Conservation (phyloP, 2,329 filamentous ascomycete species). For the Talaromyces sp. region DNA sequence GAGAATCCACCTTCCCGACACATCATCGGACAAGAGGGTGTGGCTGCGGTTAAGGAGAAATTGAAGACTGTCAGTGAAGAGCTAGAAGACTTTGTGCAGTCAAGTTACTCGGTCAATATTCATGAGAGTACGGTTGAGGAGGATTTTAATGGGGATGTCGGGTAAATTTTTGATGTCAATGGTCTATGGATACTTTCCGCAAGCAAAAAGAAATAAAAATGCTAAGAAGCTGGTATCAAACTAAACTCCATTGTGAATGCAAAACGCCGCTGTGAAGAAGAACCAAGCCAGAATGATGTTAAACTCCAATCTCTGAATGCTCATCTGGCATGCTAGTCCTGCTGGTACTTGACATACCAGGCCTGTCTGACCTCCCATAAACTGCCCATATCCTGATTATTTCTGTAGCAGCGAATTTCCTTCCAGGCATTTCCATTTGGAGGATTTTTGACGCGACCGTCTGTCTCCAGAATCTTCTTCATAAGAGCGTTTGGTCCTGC, state of each 20-base stretch:
- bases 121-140: slow-evolving; percentile 30
- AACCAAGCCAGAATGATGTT: neutral
- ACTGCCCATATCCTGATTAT: slow-evolving; percentile 47
- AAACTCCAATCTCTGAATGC: neutral
- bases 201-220: neutral
- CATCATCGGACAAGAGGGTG: slow-evolving; percentile 87
- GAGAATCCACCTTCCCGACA: slow-evolving; percentile 93
- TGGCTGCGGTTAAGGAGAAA: slow-evolving; percentile 88
- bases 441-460: slow-evolving; percentile 35
- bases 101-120: slow-evolving; percentile 75
- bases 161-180: slow-evolving; percentile 15
- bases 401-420: slow-evolving; percentile 40
- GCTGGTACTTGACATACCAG: slow-evolving; percentile 31
- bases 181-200: neutral
- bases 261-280: neutral
- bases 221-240: neutral
- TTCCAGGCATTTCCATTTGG: slow-evolving; percentile 44
- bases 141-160: slow-evolving; percentile 22
- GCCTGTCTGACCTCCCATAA: slow-evolving; percentile 43
- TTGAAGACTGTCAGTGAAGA: slow-evolving; percentile 95
- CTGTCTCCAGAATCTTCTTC: slow-evolving; percentile 36
- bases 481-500: slow-evolving; percentile 28
- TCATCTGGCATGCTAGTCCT: slow-evolving; percentile 19
- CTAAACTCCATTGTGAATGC: neutral
- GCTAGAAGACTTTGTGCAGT: slow-evolving; percentile 90